Percentiles rank a stretch among this genome's conserved stretches.
phyloP scores from a whole-genome alignment of 202 grass and related monocot genomes.

The Bolboschoenoplectus hybrid region DNA sequence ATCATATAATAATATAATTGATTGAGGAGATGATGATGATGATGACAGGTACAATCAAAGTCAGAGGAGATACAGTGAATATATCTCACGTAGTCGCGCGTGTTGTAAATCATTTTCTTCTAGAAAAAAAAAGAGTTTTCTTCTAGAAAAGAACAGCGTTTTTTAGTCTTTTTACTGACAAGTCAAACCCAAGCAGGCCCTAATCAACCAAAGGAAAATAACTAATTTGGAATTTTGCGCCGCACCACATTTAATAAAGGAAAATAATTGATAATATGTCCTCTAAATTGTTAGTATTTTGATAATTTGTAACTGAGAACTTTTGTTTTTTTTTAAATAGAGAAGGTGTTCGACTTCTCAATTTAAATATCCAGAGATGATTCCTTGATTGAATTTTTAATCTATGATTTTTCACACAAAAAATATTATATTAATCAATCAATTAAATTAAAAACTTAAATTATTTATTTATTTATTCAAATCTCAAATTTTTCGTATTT shows the following conservation, averaged over 20 bases:
- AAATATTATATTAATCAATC: too few relatives aligned
- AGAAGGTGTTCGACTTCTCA: too few relatives aligned
- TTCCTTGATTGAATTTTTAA: too few relatives aligned
- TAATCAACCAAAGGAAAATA: neutral
- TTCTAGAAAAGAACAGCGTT: neutral
- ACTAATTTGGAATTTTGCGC: neutral
- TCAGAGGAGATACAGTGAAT: neutral
- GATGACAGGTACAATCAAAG: neutral
- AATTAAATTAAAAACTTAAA: too few relatives aligned
- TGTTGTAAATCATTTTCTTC: slow-evolving; percentile 34
- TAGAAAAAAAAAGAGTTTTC: neutral
- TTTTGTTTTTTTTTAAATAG: neutral
- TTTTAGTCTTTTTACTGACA: neutral
- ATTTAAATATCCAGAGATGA: too few relatives aligned
- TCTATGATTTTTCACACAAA: too few relatives aligned
- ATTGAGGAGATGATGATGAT: neutral
- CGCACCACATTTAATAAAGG: neutral
- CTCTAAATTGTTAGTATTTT: neutral
- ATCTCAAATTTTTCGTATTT: neutral
- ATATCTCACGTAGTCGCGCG: neutral
- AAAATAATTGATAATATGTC: neutral
- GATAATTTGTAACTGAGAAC: neutral
- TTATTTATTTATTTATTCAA: neutral
- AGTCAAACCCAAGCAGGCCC: neutral
- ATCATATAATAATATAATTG: neutral